These are phyloP conservation scores for Knufia fluminis DNA, from an alignment of 2,329 filamentous ascomycete genomes.

Conservation along the genomic window DNA sequence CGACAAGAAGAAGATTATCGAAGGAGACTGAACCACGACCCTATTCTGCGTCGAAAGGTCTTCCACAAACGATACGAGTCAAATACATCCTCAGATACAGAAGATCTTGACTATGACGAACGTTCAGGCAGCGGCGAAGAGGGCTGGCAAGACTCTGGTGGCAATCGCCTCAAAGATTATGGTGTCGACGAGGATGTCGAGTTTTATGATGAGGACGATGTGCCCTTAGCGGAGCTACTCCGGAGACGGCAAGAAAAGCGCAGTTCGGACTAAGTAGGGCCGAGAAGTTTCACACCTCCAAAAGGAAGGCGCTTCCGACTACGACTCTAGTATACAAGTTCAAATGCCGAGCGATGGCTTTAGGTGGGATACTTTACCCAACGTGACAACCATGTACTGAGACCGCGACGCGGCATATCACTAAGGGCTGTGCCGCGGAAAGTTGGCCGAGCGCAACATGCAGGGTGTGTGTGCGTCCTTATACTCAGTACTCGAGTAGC, in stretches of 20 bases:
- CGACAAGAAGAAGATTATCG: slow-evolving; percentile 45
- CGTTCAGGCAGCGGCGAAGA: slow-evolving; percentile 44
- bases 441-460: too few species aligned
- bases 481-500: too few species aligned
- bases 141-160: slow-evolving; percentile 54
- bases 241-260: slow-evolving; percentile 26
- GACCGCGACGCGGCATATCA: too few species aligned
- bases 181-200: slow-evolving; percentile 57
- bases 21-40: slow-evolving; percentile 30
- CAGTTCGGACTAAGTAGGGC: background rate
- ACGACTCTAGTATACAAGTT: background rate
- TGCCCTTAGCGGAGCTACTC: slow-evolving; percentile 49
- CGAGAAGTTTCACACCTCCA: background rate
- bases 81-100: slow-evolving; percentile 13
- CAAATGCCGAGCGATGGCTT: background rate
- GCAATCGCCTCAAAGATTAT: slow-evolving; percentile 53
- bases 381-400: background rate
- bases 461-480: too few species aligned
- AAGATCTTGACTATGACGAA: slow-evolving; percentile 20
- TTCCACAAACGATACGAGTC: slow-evolving; percentile 33
- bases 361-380: background rate
- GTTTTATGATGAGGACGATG: slow-evolving; percentile 53
- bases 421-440: too few species aligned
- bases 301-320: background rate
- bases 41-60: slow-evolving; percentile 29